Evolutionary conservation across 345 rosid species (phyloP), one percentile per base, ranked within the genome.

Genomic region (Dipteronia dyeriana): DNA sequence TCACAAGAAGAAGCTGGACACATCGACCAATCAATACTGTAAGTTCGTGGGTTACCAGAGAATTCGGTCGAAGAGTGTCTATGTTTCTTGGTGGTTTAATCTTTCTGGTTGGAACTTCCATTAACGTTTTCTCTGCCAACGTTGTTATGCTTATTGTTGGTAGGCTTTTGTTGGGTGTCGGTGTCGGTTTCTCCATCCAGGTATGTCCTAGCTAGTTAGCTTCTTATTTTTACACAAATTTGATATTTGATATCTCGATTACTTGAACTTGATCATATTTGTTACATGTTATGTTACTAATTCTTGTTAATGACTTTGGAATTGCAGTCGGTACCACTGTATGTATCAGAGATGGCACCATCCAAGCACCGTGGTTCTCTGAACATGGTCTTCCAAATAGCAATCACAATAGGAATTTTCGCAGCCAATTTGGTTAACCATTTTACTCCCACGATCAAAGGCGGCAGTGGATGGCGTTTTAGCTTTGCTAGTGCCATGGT

Each of bases 281-380:
- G 17, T 12, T 12, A 31, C 34, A 13, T 49, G 12, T 49, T 11
- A 3, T 49, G 53, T 49, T 14, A 49, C 53, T 49, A 49, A 49
- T 49, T 49, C 53, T 49, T 13, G 4, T 70, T 31, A 31, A 31
- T 31, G 34, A 3, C 0, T 31, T 31, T 31, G 4, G 5, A 31
- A 31, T 31, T 29, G 11, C 79, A 86, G 89, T 82, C 90, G 10
- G 87, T 86, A 23, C 92, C 90, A 3, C 72, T 89, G 20, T 89
- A 89, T 66, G 84, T 87, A 3, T 87, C 89, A 1, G 92, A 87
- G 72, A 87, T 89, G 89, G 89, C 91, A 11, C 91, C 91, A 0
- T 81, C 81, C 22, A 84, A 86, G 83, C 75, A 79, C 45, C 75
- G 92, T 31, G 92, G 92, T 41, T 79, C 85, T 1, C 74, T 89